Percentiles rank a stretch among this genome's conserved stretches.
Conservation (phyloP, 805 yeast genomes). For the Nakazawaea pomicola region DNA sequence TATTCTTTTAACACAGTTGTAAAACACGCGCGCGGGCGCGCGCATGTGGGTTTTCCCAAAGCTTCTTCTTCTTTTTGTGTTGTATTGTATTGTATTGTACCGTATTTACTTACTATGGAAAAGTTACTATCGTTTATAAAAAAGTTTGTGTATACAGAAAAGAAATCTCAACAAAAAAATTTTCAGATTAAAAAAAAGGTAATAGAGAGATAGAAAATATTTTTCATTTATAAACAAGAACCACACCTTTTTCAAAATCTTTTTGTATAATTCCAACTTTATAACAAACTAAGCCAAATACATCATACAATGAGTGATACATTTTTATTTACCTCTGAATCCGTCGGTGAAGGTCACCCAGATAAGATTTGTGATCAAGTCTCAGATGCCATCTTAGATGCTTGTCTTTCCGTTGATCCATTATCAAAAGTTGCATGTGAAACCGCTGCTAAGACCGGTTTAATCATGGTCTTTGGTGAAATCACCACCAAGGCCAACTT, state of each 20-base stretch:
- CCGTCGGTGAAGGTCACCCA: slow-evolving; percentile 94
- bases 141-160: too few species aligned
- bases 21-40: too few species aligned
- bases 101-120: too few species aligned
- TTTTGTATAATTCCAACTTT: neutral
- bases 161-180: slow-evolving; percentile 9
- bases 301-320: slow-evolving; percentile 25
- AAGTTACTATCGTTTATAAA: too few species aligned
- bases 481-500: slow-evolving; percentile 94
- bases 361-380: slow-evolving; percentile 98
- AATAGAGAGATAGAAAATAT: too few species aligned
- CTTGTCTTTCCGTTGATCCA: slow-evolving; percentile 94
- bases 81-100: too few species aligned
- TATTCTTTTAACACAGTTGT: too few species aligned
- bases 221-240: neutral
- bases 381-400: slow-evolving; percentile 96
- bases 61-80: too few species aligned
- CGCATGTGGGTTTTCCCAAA: too few species aligned
- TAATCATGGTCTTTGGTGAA: slow-evolving; percentile 99
- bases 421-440: slow-evolving; percentile 99
- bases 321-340: slow-evolving; percentile 76
- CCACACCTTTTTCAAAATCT: neutral
- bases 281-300: neutral
- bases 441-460: slow-evolving; percentile 98
- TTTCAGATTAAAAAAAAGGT: too few species aligned